Evolutionary conservation across 352 stramenopile genomes (phyloP).

Genomic region (Plasmopara muralis): DNA sequence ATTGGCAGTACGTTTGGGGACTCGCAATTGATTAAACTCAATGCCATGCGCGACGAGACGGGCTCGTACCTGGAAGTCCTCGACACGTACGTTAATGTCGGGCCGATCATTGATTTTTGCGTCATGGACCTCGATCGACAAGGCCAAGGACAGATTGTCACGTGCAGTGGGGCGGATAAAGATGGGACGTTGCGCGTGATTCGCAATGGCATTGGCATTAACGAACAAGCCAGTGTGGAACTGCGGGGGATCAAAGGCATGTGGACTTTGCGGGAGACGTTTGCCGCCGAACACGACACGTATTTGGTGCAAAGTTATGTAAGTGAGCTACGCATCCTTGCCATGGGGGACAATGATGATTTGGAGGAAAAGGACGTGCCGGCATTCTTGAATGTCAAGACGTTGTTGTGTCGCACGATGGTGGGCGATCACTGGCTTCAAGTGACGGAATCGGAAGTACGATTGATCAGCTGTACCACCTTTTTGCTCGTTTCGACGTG

Average conservation of each 20-base stretch:
- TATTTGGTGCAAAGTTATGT: conserved; percentile 96
- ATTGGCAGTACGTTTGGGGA: conserved; percentile 93
- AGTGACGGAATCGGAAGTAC: conserved; percentile 90
- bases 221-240: conserved; percentile 92
- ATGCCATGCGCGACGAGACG: conserved; percentile 62
- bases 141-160: conserved; percentile 94
- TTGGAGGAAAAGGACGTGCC: conserved; percentile 90
- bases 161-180: conserved; percentile 93
- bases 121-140: conserved; percentile 93
- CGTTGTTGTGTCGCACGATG: conserved; percentile 92
- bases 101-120: conserved; percentile 98
- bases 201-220: conserved; percentile 98
- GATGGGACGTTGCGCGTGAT: conserved; percentile 96
- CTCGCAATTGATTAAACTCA: conserved; percentile 93
- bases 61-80: conserved; percentile 90
- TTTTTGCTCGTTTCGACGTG: conserved; percentile 72
- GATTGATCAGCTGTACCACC: conserved; percentile 74
- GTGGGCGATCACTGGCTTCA: conserved; percentile 85
- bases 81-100: conserved; percentile 96
- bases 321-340: conserved; percentile 93
- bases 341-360: conserved; percentile 86
- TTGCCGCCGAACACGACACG: conserved; percentile 85
- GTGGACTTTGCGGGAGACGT: conserved; percentile 90
- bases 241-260: conserved; percentile 97
- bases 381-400: conserved; percentile 83